Evolutionary conservation across 495 filamentous ascomycete genomes (phyloP).

Genomic region (Penicillium flavigenum): DNA sequence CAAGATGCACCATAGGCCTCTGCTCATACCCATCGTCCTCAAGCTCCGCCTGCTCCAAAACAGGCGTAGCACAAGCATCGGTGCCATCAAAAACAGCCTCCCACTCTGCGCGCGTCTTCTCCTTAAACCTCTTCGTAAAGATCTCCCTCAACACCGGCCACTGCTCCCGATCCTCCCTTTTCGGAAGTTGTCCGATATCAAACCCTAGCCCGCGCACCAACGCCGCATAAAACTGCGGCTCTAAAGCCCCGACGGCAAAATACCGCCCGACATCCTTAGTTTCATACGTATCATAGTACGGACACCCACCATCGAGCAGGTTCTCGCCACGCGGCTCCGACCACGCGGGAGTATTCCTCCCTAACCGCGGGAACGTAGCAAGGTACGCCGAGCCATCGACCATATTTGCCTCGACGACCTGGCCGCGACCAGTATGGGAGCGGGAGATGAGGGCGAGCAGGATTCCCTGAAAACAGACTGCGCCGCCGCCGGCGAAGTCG

Average conservation of each 20-base stretch:
- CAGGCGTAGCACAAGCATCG: constrained; percentile 89
- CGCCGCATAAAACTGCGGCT: constrained; percentile 76
- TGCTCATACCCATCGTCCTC: constrained; percentile 69
- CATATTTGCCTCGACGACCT: constrained; percentile 95
- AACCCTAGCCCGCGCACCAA: constrained; percentile 66
- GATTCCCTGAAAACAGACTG: constrained; percentile 64
- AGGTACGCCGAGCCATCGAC: constrained; percentile 83
- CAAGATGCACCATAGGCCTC: constrained; percentile 68
- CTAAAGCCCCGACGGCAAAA: constrained; percentile 88
- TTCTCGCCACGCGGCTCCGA: constrained; percentile 67
- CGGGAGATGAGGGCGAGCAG: constrained; percentile 47
- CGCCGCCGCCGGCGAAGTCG: constrained; percentile 92
- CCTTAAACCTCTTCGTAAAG: constrained; percentile 65
- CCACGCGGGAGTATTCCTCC: constrained; percentile 58
- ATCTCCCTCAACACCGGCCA: constrained; percentile 64
- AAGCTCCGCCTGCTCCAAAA: constrained; percentile 72
- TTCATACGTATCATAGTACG: constrained; percentile 85
- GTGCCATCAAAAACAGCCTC: constrained; percentile 81
- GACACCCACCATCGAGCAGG: constrained; percentile 77
- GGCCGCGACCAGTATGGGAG: constrained; percentile 61
- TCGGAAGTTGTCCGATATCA: constrained; percentile 51
- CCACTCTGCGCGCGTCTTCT: constrained; percentile 79
- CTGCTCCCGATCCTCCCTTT: constrained; percentile 51
- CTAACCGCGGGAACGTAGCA: constrained; percentile 70
- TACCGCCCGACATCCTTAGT: constrained; percentile 74